A percentile compares a stretch with the other conserved stretches of the same genome.
These are phyloP conservation scores for Lobosporangium transversale DNA, from an alignment of 192 early-diverging fungal genomes.

Conservation along the genomic window DNA sequence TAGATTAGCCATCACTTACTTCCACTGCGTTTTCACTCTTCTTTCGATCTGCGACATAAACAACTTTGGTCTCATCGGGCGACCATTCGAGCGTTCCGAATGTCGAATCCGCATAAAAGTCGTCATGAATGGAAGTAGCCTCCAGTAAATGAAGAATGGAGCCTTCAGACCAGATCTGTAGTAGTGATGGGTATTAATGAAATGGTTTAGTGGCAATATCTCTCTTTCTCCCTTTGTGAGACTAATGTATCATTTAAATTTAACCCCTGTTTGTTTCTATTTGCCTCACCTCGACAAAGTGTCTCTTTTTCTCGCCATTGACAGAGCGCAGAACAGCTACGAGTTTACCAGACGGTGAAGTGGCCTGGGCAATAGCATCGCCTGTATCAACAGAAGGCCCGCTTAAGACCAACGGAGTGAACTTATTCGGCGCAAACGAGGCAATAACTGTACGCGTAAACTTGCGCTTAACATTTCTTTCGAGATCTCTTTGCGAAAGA, in stretches of 20 bases:
- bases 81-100: constrained; percentile 76
- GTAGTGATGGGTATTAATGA: no score
- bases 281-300: constrained; percentile 64
- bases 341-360: constrained; percentile 51
- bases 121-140: constrained; percentile 72
- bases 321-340: constrained; percentile 54
- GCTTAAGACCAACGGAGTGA: constrained; percentile 35
- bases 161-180: constrained; percentile 63
- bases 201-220: no score
- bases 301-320: constrained; percentile 56
- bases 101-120: constrained; percentile 74
- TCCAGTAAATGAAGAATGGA: constrained; percentile 65
- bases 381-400: constrained; percentile 45
- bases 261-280: no score
- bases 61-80: constrained; percentile 58
- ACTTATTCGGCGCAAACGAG: constrained; percentile 32
- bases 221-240: no score
- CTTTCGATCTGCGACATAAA: constrained; percentile 80
- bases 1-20: no score
- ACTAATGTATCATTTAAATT: no score
- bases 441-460: constrained; percentile 51
- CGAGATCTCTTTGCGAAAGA: constrained; percentile 63
- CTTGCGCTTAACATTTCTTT: constrained; percentile 59
- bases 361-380: constrained; percentile 33
- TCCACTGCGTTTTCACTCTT: constrained; percentile 55